phyloP scores from a whole-genome alignment of 164 flowering plant genomes.

The Euptelea pleiosperma region DNA sequence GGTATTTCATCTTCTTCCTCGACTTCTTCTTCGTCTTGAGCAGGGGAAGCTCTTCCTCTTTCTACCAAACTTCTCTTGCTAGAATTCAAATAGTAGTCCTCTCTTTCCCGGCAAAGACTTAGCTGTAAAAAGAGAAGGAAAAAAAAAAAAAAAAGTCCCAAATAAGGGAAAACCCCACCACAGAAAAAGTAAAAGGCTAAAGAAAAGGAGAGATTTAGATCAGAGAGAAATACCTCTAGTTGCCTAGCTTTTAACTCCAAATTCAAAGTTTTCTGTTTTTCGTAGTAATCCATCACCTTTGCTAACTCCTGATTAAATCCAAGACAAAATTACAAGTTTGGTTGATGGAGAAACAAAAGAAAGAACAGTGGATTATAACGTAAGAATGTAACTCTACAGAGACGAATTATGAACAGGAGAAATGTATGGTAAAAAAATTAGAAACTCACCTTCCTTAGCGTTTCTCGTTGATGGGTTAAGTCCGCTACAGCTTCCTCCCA shows the following conservation, averaged over 20 bases:
- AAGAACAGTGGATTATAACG: neutral
- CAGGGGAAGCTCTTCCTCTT: neutral
- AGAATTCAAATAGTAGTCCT: constrained; percentile 5
- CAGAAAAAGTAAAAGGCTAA: neutral
- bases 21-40: too few species aligned
- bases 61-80: neutral
- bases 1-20: neutral
- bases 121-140: neutral
- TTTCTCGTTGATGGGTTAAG: constrained; percentile 19
- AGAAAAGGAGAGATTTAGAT: neutral
- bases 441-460: constrained; percentile 32
- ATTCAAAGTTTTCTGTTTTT: constrained; percentile 22
- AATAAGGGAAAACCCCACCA: neutral
- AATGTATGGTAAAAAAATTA: constrained; percentile 5
- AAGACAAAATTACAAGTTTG: neutral
- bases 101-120: neutral
- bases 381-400: too few species aligned
- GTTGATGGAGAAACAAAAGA: neutral
- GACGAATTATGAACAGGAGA: too few species aligned
- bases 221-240: constrained; percentile 22
- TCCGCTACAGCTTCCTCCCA: constrained; percentile 15
- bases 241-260: constrained; percentile 25
- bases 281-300: constrained; percentile 12
- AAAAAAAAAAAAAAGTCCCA: neutral
- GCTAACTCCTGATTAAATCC: constrained; percentile 30